These are phyloP conservation scores for Pleurotus cornucopiae DNA, from an alignment of 768 basidiomycete species.

Conservation along the genomic window DNA sequence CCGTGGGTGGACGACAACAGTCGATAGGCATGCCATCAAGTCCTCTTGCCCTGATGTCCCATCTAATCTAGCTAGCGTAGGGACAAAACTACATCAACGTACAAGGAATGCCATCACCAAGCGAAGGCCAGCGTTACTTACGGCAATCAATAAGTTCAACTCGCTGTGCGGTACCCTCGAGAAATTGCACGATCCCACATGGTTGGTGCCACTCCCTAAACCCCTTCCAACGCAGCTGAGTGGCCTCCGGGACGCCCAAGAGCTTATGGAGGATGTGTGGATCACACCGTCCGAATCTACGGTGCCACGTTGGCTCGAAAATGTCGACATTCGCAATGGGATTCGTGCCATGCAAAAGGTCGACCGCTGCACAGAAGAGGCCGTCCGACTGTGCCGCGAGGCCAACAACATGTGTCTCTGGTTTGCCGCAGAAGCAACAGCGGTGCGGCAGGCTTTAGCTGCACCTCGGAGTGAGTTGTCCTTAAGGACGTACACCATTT, in stretches of 20 bases:
- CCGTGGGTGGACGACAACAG: conserved; percentile 23
- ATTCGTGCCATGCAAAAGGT: conserved; percentile 18
- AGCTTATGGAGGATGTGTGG: conserved; percentile 34
- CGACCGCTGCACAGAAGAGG: conserved; percentile 27
- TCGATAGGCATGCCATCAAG: conserved; percentile 20
- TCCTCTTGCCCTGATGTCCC: conserved; percentile 8
- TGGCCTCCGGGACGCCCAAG: conserved; percentile 17
- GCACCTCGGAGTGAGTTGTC: background rate
- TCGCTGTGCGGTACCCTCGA: conserved; percentile 20
- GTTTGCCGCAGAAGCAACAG: conserved; percentile 25
- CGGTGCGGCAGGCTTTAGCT: conserved; percentile 17
- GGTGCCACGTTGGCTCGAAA: conserved; percentile 27
- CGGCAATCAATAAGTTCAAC: conserved; percentile 25
- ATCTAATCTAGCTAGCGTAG: conserved; percentile 9
- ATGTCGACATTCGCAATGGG: conserved; percentile 20
- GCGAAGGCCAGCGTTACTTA: conserved; percentile 23
- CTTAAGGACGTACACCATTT: background rate
- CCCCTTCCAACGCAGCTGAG: conserved; percentile 26
- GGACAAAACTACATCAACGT: conserved; percentile 29
- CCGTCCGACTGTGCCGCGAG: conserved; percentile 18
- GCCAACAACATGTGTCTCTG: conserved; percentile 31
- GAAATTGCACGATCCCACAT: conserved; percentile 15
- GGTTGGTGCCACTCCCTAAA: conserved; percentile 26
- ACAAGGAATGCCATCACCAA: conserved; percentile 26
- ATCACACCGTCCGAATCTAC: conserved; percentile 14